A percentile compares a stretch with the other conserved stretches of the same genome.
phyloP scores from a whole-genome alignment of 495 filamentous ascomycete genomes.

The Penicillium crystallinum region DNA sequence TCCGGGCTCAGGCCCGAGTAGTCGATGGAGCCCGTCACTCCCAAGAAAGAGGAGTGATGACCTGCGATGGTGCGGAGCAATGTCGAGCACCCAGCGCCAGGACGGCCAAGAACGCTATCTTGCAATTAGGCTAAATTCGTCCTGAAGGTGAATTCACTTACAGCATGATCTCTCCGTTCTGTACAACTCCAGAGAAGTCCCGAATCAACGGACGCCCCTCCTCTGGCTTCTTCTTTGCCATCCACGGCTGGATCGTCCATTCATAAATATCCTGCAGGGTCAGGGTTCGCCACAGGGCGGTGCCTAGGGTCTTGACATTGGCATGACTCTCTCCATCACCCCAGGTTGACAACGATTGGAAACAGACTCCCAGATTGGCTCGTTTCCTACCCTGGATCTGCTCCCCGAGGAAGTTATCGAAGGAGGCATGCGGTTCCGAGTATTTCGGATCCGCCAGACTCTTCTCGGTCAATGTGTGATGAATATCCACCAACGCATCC shows the following conservation, averaged over 20 bases:
- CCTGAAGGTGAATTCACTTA: constrained; percentile 15
- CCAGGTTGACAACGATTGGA: constrained; percentile 37
- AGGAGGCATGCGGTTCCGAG: constrained; percentile 32
- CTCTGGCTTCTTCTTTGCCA: constrained; percentile 24
- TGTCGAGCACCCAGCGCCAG: constrained; percentile 82
- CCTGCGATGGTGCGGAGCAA: constrained; percentile 82
- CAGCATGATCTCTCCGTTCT: constrained; percentile 70
- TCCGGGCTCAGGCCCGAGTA: constrained; percentile 67
- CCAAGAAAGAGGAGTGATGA: constrained; percentile 70
- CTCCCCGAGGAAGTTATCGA: constrained; percentile 35
- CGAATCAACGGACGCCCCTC: constrained; percentile 36
- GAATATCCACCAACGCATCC: constrained; percentile 32
- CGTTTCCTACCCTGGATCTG: constrained; percentile 30
- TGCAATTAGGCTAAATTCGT: background rate
- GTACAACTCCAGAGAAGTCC: constrained; percentile 62
- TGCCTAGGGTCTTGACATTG: constrained; percentile 31
- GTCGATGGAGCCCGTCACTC: constrained; percentile 69
- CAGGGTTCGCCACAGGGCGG: constrained; percentile 33
- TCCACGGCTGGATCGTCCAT: constrained; percentile 36
- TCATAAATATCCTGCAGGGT: constrained; percentile 36
- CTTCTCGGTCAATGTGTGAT: constrained; percentile 29
- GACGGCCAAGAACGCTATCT: constrained; percentile 65
- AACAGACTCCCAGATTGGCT: constrained; percentile 33
- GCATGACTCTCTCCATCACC: constrained; percentile 28
- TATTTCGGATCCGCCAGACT: constrained; percentile 15